Conservation (phyloP, 2,329 filamentous ascomycete genomes). For the Alternaria viburni region DNA sequence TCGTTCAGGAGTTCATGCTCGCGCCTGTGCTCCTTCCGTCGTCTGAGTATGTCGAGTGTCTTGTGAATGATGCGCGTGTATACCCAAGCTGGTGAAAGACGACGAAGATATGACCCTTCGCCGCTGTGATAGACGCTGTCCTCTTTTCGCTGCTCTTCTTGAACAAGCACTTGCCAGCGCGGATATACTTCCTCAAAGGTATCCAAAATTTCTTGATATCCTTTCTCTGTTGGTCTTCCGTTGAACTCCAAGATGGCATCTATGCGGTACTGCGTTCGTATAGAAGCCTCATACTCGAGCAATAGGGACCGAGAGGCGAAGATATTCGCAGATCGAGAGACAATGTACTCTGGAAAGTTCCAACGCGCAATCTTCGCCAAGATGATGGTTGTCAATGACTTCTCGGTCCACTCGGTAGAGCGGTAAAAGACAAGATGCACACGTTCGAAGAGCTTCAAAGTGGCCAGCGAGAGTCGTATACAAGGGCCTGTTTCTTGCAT, state of each 20-base stretch:
- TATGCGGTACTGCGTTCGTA: conserved; percentile 80
- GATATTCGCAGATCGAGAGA: conserved; percentile 87
- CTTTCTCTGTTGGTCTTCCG: conserved; percentile 69
- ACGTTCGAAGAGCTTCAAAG: conserved; percentile 85
- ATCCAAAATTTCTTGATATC: conserved; percentile 70
- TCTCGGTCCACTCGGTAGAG: conserved; percentile 96
- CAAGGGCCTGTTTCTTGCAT: conserved; percentile 79
- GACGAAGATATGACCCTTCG: conserved; percentile 86
- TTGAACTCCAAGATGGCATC: conserved; percentile 83
- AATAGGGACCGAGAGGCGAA: conserved; percentile 78
- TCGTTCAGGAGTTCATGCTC: conserved; percentile 79
- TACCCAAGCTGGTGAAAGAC: conserved; percentile 89
- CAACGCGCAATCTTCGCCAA: conserved; percentile 85
- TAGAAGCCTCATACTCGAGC: conserved; percentile 86
- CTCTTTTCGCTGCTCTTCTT: conserved; percentile 80
- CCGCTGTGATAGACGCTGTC: conserved; percentile 77
- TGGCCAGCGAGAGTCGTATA: conserved; percentile 75
- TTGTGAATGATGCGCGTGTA: conserved; percentile 95
- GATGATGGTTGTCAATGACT: conserved; percentile 93
- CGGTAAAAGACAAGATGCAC: conserved; percentile 96
- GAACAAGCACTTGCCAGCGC: conserved; percentile 77
- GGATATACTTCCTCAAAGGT: conserved; percentile 77
- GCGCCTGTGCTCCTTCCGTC: conserved; percentile 77
- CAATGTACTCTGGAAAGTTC: conserved; percentile 89
- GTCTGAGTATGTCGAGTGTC: conserved; percentile 76